These are phyloP conservation scores for Annulohypoxylon truncatum DNA, from an alignment of 2,329 filamentous ascomycete genomes.

Conservation along the genomic window DNA sequence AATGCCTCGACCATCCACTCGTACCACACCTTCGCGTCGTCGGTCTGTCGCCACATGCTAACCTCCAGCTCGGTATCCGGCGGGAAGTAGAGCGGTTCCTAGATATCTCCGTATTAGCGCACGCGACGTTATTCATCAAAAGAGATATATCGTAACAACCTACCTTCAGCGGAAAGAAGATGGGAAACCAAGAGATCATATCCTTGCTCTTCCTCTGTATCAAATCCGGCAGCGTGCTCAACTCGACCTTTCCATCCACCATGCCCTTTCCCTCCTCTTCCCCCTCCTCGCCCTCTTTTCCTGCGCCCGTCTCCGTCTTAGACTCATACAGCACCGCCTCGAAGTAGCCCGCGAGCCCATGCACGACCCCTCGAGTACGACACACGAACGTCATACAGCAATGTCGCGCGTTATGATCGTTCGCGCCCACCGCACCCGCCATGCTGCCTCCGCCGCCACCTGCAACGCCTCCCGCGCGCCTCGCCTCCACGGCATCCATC, in stretches of 20 bases:
- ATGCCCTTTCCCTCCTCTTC: conserved; percentile 47
- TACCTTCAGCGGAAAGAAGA: conserved; percentile 96
- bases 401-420: conserved; percentile 90
- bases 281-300: conserved; percentile 48
- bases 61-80: conserved; percentile 87
- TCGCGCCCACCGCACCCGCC: conserved; percentile 80
- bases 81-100: conserved; percentile 88
- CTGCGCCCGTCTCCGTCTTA: conserved; percentile 32
- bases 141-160: conserved; percentile 46
- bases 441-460: conserved; percentile 78
- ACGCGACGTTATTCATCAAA: no score
- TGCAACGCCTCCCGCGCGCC: conserved; percentile 72
- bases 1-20: conserved; percentile 96
- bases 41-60: conserved; percentile 95
- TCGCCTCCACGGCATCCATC: conserved; percentile 65
- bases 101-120: conserved; percentile 2
- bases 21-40: conserved; percentile 97
- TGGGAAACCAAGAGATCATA: conserved; percentile 99
- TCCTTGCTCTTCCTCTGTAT: conserved; percentile 94
- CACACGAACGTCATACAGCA: conserved; percentile 83
- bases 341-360: conserved; percentile 94
- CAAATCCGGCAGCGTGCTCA: conserved; percentile 91
- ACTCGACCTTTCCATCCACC: conserved; percentile 72
- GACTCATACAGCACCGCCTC: conserved; percentile 90
- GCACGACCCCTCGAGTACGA: conserved; percentile 82